A percentile compares a stretch with the other conserved stretches of the same genome.
phyloP scores from a whole-genome alignment of 2,329 filamentous ascomycete species.

The Penicillium verrucosum region DNA sequence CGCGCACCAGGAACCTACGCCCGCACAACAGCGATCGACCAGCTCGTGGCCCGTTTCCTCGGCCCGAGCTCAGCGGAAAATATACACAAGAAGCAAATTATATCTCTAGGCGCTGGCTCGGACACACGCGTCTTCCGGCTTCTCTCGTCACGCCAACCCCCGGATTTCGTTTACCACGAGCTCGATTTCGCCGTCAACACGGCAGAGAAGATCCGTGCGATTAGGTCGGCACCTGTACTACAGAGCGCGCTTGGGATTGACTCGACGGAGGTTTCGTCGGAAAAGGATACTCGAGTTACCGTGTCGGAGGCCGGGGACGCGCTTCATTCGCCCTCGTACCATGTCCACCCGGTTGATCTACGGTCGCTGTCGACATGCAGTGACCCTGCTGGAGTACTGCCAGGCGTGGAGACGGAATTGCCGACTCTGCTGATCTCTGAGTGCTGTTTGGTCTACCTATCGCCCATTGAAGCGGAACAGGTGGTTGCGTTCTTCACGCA shows the following conservation, averaged over 20 bases:
- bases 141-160: conserved; percentile 47
- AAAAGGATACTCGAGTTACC: conserved; percentile 27
- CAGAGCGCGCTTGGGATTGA: conserved; percentile 32
- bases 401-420: conserved; percentile 53
- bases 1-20: conserved; percentile 74
- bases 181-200: conserved; percentile 80
- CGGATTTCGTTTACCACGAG: conserved; percentile 75
- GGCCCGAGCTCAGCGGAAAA: conserved; percentile 28
- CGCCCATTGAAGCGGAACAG: conserved; percentile 58
- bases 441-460: conserved; percentile 90
- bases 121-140: conserved; percentile 86
- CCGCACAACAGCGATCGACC: conserved; percentile 78
- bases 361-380: conserved; percentile 49
- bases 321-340: conserved; percentile 48
- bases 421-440: conserved; percentile 89
- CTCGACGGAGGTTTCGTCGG: conserved; percentile 6
- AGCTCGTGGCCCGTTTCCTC: conserved; percentile 71
- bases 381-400: conserved; percentile 27
- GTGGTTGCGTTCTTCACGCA: conserved; percentile 65
- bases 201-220: conserved; percentile 58
- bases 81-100: conserved; percentile 61
- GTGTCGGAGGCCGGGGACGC: conserved; percentile 41
- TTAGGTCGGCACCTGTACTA: conserved; percentile 33
- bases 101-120: conserved; percentile 89
- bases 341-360: conserved; percentile 67